These are phyloP conservation scores for Inga oerstediana DNA, from an alignment of 306 rosid species.

Conservation along the genomic window DNA sequence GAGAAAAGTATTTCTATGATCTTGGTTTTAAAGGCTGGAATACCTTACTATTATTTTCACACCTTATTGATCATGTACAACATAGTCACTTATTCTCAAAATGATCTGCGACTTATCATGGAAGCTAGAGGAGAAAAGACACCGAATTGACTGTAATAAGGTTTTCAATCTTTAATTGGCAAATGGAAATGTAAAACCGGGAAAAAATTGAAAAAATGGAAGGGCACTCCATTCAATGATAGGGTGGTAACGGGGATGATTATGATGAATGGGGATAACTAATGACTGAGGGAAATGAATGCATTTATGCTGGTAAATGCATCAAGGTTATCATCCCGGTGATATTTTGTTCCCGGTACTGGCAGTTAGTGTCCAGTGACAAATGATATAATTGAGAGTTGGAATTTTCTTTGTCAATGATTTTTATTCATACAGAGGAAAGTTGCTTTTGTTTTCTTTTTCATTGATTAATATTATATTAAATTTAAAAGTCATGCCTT, in stretches of 20 bases:
- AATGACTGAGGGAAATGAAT: conserved; percentile 2
- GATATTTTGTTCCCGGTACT: neutral
- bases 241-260: conserved; percentile 6
- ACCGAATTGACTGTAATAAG: neutral
- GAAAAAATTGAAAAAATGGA: neutral
- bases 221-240: neutral
- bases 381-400: neutral
- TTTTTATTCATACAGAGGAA: neutral
- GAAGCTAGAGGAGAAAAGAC: neutral
- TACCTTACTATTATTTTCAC: neutral
- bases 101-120: neutral
- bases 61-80: neutral
- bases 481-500: neutral
- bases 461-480: neutral
- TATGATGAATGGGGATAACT: neutral
- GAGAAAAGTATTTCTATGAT: neutral
- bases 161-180: neutral
- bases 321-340: neutral
- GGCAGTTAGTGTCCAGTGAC: neutral
- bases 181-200: neutral
- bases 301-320: neutral
- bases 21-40: neutral
- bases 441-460: neutral
- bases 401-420: neutral
- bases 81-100: neutral